Base-by-base conservation (phyloP, 2,329 filamentous ascomycete genomes). In the Penicillium sp. region DNA sequence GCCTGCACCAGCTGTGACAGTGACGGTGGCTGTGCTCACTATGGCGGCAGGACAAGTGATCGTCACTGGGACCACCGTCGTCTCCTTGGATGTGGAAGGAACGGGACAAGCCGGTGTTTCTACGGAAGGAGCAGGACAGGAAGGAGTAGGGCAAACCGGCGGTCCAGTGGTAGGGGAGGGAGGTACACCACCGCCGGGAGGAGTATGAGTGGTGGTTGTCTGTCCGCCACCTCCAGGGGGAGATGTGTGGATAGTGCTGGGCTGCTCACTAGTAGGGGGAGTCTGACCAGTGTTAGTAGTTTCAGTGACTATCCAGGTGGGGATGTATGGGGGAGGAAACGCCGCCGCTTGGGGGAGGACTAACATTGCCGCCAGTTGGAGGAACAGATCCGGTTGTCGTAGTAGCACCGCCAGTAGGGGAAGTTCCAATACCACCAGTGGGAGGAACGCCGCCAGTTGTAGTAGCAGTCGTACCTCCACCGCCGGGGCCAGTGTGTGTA, bases 21-120 rank as follows among this genome's bases (percentile, higher is more conserved):
- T 53, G 24, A 56, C 40, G 4, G 48, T 52, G 3, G 50, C 29
- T 11, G 53, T 54, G 51, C 52, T 55, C n/a, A 48, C 29, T 6
- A 39, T 6, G 4, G 24, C 48, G 22, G 35, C 39, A 22, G 53
- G 53, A 11, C 53, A 56, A n/a, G 48, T 52, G 2, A 52, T 35
- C 3, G 53, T 56, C 13, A 56, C 53, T 1, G 53, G 48, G n/a
- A 56, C n/a, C 3, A 52, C 48, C 3, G 38, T 42, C 4, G 53
- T 51, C 14, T 46, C 48, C 48, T 34, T 29, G 1, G 53, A 10
- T 10, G 40, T 31, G 13, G 44, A 45, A 32, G 29, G 29, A 45
- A 39, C 14, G n/a, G 52, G 52, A 18, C 52, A 50, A 18, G 20
- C 37, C 9, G 16, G 16, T 16, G 14, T 29, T 10, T 29, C 29